Evolutionary conservation across 768 basidiomycete genomes (phyloP), one percentile per base, ranked within the genome.

Genomic region (Rhizopogon vulgaris): DNA sequence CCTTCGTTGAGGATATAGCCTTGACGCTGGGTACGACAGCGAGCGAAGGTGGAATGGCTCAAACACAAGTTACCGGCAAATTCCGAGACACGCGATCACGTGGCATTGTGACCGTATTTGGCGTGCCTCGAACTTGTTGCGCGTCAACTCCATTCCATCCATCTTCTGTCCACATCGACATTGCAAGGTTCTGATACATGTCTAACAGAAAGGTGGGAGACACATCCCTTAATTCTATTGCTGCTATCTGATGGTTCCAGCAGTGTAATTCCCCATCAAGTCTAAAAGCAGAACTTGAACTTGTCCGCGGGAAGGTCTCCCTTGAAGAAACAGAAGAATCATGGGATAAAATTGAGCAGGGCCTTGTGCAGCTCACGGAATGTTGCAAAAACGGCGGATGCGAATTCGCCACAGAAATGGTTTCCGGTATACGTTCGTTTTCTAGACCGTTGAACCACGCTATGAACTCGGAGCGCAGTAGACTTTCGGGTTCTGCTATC

Each of bases 321-420:
- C 70, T 79, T 12, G 61, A 73, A 32, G 90, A 92, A 65, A 80
- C 85, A 3, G 90, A 92, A 63, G 87, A 92, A 27, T 80, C 80
- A 12, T 92, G 90, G 90, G 86, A 90, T 51, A 72, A 66, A 15
- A 86, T 91, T 42, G 65, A 76, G 2, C 71, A 76, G 34, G 74
- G 74, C 4, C 61, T 89, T 46, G 51, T 60, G 18, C 63, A 70
- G 12, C 64, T 90, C 18, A 73, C 73, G 2, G 63, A 67, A 5
- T 63, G 85, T 5, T 79, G 75, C 55, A 73, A 75, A 34, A 74
- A 78, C 48, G 80, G 78, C 22, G 82, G 73, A 15, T 75, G 73
- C 57, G 77, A 80, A 32, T 73, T 73, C 43, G 72, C 81, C 11
- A 52, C 70, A 3, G 79, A 83, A 40, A 67, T 87, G 40, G 71